Base-by-base conservation (phyloP, 1,284 basidiomycete genomes). In the Ceraceosorus guamensis region DNA sequence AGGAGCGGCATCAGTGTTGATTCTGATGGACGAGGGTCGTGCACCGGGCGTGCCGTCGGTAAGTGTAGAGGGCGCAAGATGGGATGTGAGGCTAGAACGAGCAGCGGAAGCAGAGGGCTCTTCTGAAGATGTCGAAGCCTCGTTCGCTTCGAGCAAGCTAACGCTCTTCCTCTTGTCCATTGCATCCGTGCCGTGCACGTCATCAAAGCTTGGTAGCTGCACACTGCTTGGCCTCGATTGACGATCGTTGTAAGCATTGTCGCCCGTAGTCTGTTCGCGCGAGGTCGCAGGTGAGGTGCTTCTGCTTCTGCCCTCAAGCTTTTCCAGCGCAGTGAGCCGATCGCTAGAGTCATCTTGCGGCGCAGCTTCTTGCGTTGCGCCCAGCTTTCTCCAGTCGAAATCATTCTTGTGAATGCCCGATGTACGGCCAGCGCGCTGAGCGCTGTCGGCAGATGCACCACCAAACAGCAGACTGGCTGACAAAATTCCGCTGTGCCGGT, bases 131-230 rank as follows among this genome's bases (percentile, higher is more conserved):
- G 62, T 63, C 5, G 37, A 55, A 2, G 35, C 33, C 56, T 57
- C 50, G 56, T 68, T 58, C 50, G 48, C 34, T 55, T 66, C 55
- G 49, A 57, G 48, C 46, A 65, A 54, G 6, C 24, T 13, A 24
- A 48, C n/a, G 48, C 55, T 59, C 14, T 47, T 45, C 32, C 56
- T 46, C 37, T 54, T 50, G 50, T 64, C 60, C 60, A 64, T 64
- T 14, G 50, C 62, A 3, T 64, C 52, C 5, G 37, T 8, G n/a
- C 62, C 62, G 46, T 71, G 68, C 8, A 71, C 54, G 35, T 71
- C 68, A 32, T 71, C 70, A 48, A 71, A 63, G 45, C 61, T 60
- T 13, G 70, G 68, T 31, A 71, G 61, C 54, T 71, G 68, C 33
- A 71, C 69, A 48, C 63, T 68, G 33, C 64, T 68, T 14, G 53